phyloP scores from a whole-genome alignment of 441 rosid species.

The Manihot esculenta region DNA sequence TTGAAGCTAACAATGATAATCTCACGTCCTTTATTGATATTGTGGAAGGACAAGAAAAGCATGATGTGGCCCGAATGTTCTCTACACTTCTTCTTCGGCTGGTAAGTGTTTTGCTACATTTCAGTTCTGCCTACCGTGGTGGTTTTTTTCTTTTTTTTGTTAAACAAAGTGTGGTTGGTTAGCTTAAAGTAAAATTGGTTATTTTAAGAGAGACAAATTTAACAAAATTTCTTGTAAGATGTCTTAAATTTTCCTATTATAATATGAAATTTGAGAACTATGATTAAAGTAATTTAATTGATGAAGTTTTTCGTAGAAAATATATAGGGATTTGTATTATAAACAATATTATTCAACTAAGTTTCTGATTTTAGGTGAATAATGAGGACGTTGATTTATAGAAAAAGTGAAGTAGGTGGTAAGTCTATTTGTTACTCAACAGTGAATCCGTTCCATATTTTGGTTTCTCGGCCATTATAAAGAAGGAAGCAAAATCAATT shows the following conservation, averaged over 20 bases:
- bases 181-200: too few species aligned
- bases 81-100: slow-evolving; percentile 95
- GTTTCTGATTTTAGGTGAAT: slow-evolving; percentile 58
- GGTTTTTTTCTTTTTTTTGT: too few species aligned
- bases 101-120: slow-evolving; percentile 38
- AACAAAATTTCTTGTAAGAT: too few species aligned
- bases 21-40: slow-evolving; percentile 54
- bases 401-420: slow-evolving; percentile 31
- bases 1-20: slow-evolving; percentile 39
- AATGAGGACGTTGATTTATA: slow-evolving; percentile 76
- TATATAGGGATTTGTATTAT: too few species aligned
- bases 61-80: slow-evolving; percentile 83
- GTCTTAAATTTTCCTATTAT: too few species aligned
- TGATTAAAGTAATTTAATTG: too few species aligned
- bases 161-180: too few species aligned
- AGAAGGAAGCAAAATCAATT: slow-evolving; percentile 24
- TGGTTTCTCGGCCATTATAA: slow-evolving; percentile 41
- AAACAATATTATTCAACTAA: too few species aligned
- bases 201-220: too few species aligned
- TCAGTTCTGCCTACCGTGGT: background rate
- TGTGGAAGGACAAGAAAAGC: slow-evolving; percentile 76
- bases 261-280: too few species aligned
- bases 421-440: slow-evolving; percentile 62
- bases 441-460: slow-evolving; percentile 61
- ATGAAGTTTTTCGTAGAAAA: too few species aligned